These are phyloP conservation scores for Penicillium atrosanguineum DNA, from an alignment of 495 filamentous ascomycete species.

Conservation along the genomic window DNA sequence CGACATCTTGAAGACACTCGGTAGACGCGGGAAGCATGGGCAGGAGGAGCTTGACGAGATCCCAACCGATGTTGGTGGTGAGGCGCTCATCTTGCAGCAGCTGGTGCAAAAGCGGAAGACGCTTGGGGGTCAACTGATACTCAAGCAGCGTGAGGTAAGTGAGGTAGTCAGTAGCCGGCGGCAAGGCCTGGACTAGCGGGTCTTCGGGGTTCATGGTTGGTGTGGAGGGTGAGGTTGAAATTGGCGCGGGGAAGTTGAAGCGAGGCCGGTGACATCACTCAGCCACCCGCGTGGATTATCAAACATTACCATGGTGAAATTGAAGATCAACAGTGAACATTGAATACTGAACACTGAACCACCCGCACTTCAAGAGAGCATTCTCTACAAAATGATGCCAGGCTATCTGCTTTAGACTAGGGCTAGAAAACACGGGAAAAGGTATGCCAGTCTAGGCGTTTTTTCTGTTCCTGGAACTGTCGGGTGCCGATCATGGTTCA, in stretches of 20 bases:
- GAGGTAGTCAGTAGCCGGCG: constrained; percentile 75
- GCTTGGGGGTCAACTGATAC: constrained; percentile 73
- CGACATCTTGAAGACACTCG: constrained; percentile 73
- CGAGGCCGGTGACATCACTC: constrained; percentile 3
- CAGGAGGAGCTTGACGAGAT: constrained; percentile 82
- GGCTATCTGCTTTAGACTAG: no score
- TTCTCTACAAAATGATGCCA: no score
- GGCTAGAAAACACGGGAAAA: no score
- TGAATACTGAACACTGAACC: no score
- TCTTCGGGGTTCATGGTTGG: constrained; percentile 24
- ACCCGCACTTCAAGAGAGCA: no score
- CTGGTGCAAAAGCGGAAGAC: constrained; percentile 72
- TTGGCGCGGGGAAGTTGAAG: constrained; percentile 1
- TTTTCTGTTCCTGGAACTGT: no score
- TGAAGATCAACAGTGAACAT: no score
- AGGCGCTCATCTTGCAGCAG: constrained; percentile 80
- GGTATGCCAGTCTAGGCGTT: no score
- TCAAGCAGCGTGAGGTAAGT: constrained; percentile 89
- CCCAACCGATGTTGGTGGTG: constrained; percentile 93
- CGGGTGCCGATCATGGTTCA: no score
- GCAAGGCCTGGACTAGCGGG: constrained; percentile 51
- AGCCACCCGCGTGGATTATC: neutral
- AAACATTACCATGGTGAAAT: no score
- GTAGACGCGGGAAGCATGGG: constrained; percentile 69
- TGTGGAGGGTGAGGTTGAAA: constrained; percentile 8